Percentiles rank a stretch among this genome's conserved stretches.
Conservation (phyloP, 2,329 filamentous ascomycete species). For the Xylariales sp. region DNA sequence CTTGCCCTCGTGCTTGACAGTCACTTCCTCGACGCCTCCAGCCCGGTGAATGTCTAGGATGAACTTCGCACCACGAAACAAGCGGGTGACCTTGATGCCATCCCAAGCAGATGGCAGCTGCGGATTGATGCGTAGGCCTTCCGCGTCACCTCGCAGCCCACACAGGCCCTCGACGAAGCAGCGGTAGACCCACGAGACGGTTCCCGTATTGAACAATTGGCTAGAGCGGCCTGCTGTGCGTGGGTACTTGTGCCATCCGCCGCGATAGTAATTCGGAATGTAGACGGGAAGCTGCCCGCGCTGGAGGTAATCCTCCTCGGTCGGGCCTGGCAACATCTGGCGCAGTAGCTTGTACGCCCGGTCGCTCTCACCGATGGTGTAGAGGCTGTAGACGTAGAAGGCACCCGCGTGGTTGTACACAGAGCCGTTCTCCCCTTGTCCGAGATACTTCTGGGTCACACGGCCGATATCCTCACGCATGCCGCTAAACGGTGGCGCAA, state of each 20-base stretch:
- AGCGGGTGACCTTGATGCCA: constrained; percentile 39
- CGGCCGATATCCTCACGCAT: constrained; percentile 57
- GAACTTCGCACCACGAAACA: constrained; percentile 48
- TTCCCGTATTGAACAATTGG: constrained; percentile 56
- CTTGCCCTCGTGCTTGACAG: constrained; percentile 33
- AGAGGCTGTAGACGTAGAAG: constrained; percentile 51
- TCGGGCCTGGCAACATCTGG: constrained; percentile 50
- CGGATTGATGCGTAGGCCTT: constrained; percentile 42
- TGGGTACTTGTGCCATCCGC: constrained; percentile 42
- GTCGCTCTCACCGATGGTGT: constrained; percentile 43
- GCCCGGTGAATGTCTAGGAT: constrained; percentile 37
- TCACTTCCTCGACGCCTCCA: constrained; percentile 33
- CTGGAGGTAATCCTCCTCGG: constrained; percentile 43
- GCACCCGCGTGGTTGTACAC: constrained; percentile 54
- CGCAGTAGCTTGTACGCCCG: constrained; percentile 46
- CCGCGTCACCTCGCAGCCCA: constrained; percentile 43
- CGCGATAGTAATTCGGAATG: constrained; percentile 56
- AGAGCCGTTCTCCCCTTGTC: constrained; percentile 53
- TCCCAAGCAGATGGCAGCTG: constrained; percentile 48
- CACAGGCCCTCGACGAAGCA: constrained; percentile 52
- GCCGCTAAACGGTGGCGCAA: constrained; percentile 45
- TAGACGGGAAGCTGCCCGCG: constrained; percentile 53
- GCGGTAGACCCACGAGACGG: constrained; percentile 52
- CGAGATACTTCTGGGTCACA: constrained; percentile 54
- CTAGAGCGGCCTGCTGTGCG: constrained; percentile 51